Evolutionary conservation across 2,329 filamentous ascomycete genomes (phyloP).

Genomic region (Trichoderma sp.): DNA sequence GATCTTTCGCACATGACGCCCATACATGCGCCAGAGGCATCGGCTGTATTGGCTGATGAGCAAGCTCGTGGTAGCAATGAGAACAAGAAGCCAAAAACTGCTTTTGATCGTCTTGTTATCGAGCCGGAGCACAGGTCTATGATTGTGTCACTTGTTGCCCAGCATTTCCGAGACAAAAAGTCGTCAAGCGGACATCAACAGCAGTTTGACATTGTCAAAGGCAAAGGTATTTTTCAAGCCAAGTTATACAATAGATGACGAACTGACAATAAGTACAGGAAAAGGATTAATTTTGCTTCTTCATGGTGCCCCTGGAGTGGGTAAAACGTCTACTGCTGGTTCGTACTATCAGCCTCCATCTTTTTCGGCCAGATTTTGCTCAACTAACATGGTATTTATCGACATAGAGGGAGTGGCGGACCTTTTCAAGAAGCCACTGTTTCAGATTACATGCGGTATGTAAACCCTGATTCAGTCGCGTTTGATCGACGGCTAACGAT

Average conservation of each 20-base stretch:
- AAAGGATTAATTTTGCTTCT: conserved; percentile 32
- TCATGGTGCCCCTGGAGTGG: conserved; percentile 33
- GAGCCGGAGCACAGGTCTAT: background rate
- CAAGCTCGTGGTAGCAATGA: background rate
- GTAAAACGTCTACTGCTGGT: conserved; percentile 32
- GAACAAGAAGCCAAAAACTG: conserved; percentile 10
- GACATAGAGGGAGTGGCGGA: conserved; percentile 23
- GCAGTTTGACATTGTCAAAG: conserved; percentile 7
- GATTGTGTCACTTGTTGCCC: background rate
- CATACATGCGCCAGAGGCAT: background rate
- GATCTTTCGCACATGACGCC: background rate
- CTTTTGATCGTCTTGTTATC: conserved; percentile 30
- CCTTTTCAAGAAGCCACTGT: conserved; percentile 25
- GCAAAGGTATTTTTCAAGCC: background rate
- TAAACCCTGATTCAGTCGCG: background rate
- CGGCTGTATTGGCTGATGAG: background rate
- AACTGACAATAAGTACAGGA: conserved; percentile 20
- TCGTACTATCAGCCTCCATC: background rate
- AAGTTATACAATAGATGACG: rapidly evolving
- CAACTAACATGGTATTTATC: background rate
- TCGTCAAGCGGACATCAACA: conserved; percentile 9
- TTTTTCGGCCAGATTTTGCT: background rate
- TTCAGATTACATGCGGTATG: conserved; percentile 24
- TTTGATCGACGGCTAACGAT: background rate
- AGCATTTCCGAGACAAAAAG: conserved; percentile 22